A percentile compares a stretch with the other conserved stretches of the same genome.
These are phyloP conservation scores for Shiraia sp. DNA, from an alignment of 2,329 filamentous ascomycete genomes.

Conservation along the genomic window DNA sequence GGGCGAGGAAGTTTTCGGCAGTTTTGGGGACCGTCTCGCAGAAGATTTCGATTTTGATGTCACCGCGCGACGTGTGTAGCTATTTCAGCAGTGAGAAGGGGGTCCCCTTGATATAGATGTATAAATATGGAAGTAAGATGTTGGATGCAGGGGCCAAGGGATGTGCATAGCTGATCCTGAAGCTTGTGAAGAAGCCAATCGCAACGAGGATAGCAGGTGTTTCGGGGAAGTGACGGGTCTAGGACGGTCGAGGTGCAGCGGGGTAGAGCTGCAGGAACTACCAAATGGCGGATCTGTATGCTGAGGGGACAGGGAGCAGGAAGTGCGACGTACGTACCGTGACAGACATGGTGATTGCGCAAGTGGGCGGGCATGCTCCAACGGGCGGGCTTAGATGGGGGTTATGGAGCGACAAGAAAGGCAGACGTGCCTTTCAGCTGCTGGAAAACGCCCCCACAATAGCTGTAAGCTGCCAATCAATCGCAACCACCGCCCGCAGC, in stretches of 20 bases:
- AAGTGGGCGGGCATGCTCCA: conserved; percentile 13
- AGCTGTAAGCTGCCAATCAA: conserved; percentile 4
- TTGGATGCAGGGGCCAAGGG: too few species aligned
- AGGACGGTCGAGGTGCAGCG: too few species aligned
- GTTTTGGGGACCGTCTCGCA: conserved; percentile 94
- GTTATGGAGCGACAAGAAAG: conserved; percentile 4
- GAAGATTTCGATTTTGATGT: conserved; percentile 94
- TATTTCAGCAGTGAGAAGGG: conserved; percentile 16
- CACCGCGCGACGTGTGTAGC: conserved; percentile 84
- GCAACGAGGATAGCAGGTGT: too few species aligned
- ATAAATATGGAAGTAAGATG: too few species aligned
- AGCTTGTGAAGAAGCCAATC: too few species aligned
- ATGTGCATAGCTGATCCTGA: too few species aligned
- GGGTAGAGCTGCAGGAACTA: too few species aligned
- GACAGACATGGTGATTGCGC: conserved; percentile 50
- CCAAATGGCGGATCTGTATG: too few species aligned
- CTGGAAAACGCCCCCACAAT: conserved; percentile 4
- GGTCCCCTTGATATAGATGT: background rate
- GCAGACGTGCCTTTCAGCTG: background rate
- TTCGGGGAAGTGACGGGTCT: too few species aligned
- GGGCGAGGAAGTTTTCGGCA: conserved; percentile 87
- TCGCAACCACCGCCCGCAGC: background rate
- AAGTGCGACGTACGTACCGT: conserved; percentile 41
- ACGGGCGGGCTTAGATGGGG: conserved; percentile 1
- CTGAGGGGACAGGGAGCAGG: background rate